Base-by-base conservation (phyloP, 768 basidiomycete genomes). In the Suillus discolor region DNA sequence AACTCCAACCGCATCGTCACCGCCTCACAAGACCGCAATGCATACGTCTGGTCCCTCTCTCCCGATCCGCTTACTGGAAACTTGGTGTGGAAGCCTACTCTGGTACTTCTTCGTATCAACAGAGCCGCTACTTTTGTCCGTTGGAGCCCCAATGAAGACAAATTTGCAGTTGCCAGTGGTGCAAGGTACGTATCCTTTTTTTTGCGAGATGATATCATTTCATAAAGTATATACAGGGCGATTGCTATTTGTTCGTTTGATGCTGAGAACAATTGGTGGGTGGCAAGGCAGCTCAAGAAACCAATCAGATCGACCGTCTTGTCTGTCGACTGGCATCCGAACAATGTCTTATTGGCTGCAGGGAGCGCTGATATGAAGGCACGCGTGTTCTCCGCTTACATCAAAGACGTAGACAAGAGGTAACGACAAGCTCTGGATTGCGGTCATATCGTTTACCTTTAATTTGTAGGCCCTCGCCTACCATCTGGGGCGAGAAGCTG, bases 301-400 rank as follows among this genome's bases (percentile, higher is more conserved):
- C 97, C 97, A 31, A 92, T 99, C 72, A 81, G 95, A 68, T 95
- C 95, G 5, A 99, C 97, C 1, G 96, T 99, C 16, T 83, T 99
- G 49, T 88, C 90, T 6, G 82, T 99, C 70, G 97, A 99, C 70
- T 99, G 97, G 97, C 97, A 99, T 75, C 96, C 97, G 34, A 99
- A 99, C 84, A 99, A 97, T 74, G 96, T 99, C 16, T 83, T 99
- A 7, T 88, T 99, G 34, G 97, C 97, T 5, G 92, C 97, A 42
- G 97, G 97, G n/a, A 90, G 94, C 65, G 96, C 97, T 0, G 97
- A 99, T 74, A 94, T 94, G 88, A 97, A 97, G 79, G 97, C 97
- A 13, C 87, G 96, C 23, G 97, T 99, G 9, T 93, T 99, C 78
- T 98, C 96, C 1, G 97, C 96, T 4, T 99, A 94, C 78, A 96